Base-by-base conservation (phyloP, 139 green algal genomes). In the Tetratostichococcus sp. region DNA sequence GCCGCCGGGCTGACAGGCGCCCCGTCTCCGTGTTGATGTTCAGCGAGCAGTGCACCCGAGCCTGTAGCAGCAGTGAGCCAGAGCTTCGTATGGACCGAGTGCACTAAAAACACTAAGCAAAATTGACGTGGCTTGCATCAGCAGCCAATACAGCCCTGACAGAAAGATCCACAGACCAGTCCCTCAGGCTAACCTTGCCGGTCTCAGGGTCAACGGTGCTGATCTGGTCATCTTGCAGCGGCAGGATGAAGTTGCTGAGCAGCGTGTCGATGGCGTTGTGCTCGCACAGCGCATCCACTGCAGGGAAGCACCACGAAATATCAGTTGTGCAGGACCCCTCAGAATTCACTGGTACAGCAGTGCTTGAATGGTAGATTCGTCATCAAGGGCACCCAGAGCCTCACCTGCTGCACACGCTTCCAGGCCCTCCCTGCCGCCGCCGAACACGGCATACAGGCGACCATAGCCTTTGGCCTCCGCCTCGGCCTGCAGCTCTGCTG, bases 1-100 rank as follows among this genome's bases (percentile, higher is more conserved):
- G 95, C 35, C 92, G 75, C 28, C 93, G 84, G 11, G 93, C 91
- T 1, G 85, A 94, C 35, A 99, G 86, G 0, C 95, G 87, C 1
- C 95, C 95, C 17, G 95, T 99, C 89, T 99, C 95, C 0, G 95
- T 99, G 88, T 99, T 99, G 85, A 99, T 94, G 89, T 99, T 99
- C 59, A 99, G 85, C 26, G 88, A 95, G 84, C 92, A 97, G 82
- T 99, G 95, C 35, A 99, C 85, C 19, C 50, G 50, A 5, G 50
- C 50, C 50, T 62, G 50, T 50, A n/a, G n/a, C n/a, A n/a, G n/a
- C n/a, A n/a, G n/a, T n/a, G n/a, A n/a, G n/a, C n/a, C n/a, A n/a
- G n/a, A n/a, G n/a, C n/a, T n/a, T n/a, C n/a, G n/a, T n/a, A n/a
- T n/a, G n/a, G n/a, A n/a, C n/a, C n/a, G n/a, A n/a, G n/a, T n/a